phyloP scores from a whole-genome alignment of 2,329 filamentous ascomycete species.

The Nothomitra cinnamomea region DNA sequence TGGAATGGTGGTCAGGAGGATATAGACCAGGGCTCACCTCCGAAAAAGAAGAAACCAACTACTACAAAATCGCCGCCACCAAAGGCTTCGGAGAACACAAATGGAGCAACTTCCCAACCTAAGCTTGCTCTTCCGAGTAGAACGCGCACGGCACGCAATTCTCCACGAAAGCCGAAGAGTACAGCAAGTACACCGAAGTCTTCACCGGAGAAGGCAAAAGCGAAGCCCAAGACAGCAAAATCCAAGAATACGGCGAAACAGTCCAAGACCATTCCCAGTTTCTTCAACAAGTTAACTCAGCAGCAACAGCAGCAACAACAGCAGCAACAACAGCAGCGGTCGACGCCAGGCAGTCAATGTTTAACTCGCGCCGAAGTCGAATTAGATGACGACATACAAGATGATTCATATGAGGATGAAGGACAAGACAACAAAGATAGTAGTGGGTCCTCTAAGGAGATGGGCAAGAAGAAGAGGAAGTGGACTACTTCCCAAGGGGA shows the following conservation, averaged over 20 bases:
- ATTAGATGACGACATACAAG: constrained; percentile 1
- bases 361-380: not conserved
- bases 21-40: not conserved
- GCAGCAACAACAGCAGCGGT: too few species aligned
- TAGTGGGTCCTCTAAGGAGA: not conserved
- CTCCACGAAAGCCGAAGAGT: not conserved
- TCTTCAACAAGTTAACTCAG: constrained; percentile 1
- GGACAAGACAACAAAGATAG: not conserved
- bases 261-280: not conserved
- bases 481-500: not conserved
- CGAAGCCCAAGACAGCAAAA: not conserved
- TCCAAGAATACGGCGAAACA: not conserved
- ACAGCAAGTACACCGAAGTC: constrained; percentile 1
- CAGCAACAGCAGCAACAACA: not conserved
- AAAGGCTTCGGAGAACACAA: not conserved
- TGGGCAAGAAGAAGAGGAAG: not conserved
- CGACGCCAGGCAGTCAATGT: not conserved
- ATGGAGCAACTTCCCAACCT: not conserved
- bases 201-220: constrained; percentile 3
- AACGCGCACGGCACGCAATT: not conserved
- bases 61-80: not conserved
- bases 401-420: not conserved
- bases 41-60: not conserved
- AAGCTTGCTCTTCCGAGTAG: not conserved
- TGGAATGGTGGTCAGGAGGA: not conserved